Evolutionary conservation across 257 asterid species (phyloP), one percentile per base, ranked within the genome.

Genomic region (Penstemon barbatus): DNA sequence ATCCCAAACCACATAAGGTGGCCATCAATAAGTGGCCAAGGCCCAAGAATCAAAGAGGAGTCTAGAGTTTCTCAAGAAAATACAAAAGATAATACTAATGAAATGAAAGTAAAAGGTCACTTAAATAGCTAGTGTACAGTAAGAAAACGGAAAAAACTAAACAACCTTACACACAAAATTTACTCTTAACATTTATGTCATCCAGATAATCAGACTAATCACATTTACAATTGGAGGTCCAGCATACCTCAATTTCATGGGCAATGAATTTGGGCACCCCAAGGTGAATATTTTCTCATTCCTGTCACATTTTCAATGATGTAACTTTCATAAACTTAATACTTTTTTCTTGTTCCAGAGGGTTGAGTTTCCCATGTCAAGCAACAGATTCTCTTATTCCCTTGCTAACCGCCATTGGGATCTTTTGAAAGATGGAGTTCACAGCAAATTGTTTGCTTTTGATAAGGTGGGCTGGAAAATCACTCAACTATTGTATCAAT

Each of bases 201-300:
- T 57, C 68, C 83, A 93, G 97, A 88, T 93, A 95, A 88, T 93
- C 87, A 82, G 96, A 82, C 80, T 93, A 72, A 84, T 93, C 74
- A 86, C 97, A 25, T 93, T 82, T 71, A 86, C 99, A 49, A 84
- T 93, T 73, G 97, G 96, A 75, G 99, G 98, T 65, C 80, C 74
- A 25, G 97, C 96, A 74, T 93, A 90, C 82, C 94, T 90, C 78
- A 93, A 85, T 80, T 93, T 93, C 80, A 93, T 93, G 96, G 99
- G 99, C 74, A 93, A 93, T 78, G 99, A 93, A 75, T 93, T 87
- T 81, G 99, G 92, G 61, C 97, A 93, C 75, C 96, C 97, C 15
- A 82, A 93, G 96, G 99, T 89, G 77, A 81, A 68, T 46, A 37
- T 39, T 61, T 53, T 61, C 33, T 25, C 33, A 25, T 25, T 25